Evolutionary conservation across 2,329 filamentous ascomycete genomes (phyloP), one percentile per base, ranked within the genome.

Genomic region (Dothideomycetidae sp.): DNA sequence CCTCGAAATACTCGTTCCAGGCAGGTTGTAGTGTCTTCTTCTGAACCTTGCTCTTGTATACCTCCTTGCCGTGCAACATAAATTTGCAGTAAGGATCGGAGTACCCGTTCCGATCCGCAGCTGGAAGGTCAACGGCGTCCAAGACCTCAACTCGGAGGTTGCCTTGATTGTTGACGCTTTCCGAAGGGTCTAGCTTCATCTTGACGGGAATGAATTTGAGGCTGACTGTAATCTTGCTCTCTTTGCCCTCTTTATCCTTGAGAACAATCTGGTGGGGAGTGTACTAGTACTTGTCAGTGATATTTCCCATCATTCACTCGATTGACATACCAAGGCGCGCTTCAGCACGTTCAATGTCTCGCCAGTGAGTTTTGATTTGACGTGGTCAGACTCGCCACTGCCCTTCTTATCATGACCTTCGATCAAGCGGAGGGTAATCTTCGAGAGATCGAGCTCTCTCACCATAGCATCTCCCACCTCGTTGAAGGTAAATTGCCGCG

Each of bases 161-260:
- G 42, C 90, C 90, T 75, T 93, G 93, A 61, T 98, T 98, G 72
- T 94, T 96, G 68, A 98, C 93, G 53, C 85, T 94, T 61, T 98
- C 90, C 50, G 78, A 84, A 0, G 90, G 81, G 52, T 98, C 85
- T 33, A 98, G 78, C 40, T 76, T 67, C 90, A 98, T 98, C 63
- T 82, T 76, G 43, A 96, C 77, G 0, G 90, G 90, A 15, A 98
- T 76, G 55, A 93, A 98, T 59, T 93, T 93, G 52, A 94, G 71
- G 62, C 81, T 92, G 53, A 98, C 81, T 48, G 79, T 92, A 54
- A 98, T 70, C 53, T 76, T 86, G 63, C 75, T 85, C 16, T 77
- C 60, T 41, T 71, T 70, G 36, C 85, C 86, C 29, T 88, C 72
- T 12, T 81, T 75, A 43, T 82, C 80, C 56, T 77, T 84, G 42